Evolutionary conservation across 768 basidiomycete species (phyloP).

Genomic region (Xerocomellus amylosporus): DNA sequence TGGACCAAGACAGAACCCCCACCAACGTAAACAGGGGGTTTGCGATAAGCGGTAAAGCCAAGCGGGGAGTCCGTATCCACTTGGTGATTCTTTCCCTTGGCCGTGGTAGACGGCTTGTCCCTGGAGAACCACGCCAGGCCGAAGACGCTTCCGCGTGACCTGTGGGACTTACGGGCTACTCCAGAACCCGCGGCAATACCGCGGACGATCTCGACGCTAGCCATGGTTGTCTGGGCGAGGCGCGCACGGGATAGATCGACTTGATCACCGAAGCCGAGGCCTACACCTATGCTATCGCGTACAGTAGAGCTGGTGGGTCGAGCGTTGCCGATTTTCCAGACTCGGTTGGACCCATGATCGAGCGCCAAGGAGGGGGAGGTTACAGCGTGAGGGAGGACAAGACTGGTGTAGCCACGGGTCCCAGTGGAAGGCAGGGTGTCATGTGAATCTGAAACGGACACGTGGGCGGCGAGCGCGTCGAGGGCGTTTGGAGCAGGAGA

Average conservation of each 20-base stretch:
- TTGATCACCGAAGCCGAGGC: conserved; percentile 40
- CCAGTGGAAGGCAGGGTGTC: conserved; percentile 43
- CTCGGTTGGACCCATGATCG: conserved; percentile 14
- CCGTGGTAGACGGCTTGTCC: conserved; percentile 14
- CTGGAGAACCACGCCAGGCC: conserved; percentile 32
- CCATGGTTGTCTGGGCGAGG: conserved; percentile 85
- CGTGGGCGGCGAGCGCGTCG: conserved; percentile 33
- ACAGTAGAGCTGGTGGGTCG: conserved; percentile 12
- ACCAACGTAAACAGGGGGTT: conserved; percentile 72
- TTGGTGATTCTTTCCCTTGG: conserved; percentile 7
- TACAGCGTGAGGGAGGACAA: conserved; percentile 47
- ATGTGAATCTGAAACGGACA: conserved; percentile 24
- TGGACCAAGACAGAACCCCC: conserved; percentile 74
- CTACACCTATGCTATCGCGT: conserved; percentile 23
- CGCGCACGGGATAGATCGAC: conserved; percentile 76
- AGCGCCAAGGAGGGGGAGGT: conserved; percentile 20
- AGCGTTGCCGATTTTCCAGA: conserved; percentile 26
- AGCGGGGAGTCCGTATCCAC: conserved; percentile 36
- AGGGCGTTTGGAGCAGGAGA: conserved; percentile 29
- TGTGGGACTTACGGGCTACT: conserved; percentile 15
- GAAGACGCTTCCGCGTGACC: conserved; percentile 24
- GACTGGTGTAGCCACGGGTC: conserved; percentile 54
- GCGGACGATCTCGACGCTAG: conserved; percentile 73
- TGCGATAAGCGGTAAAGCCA: conserved; percentile 67
- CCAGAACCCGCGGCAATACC: conserved; percentile 40